Evolutionary conservation across 495 filamentous ascomycete species (phyloP).

Genomic region (Lasiosphaeria miniovina): DNA sequence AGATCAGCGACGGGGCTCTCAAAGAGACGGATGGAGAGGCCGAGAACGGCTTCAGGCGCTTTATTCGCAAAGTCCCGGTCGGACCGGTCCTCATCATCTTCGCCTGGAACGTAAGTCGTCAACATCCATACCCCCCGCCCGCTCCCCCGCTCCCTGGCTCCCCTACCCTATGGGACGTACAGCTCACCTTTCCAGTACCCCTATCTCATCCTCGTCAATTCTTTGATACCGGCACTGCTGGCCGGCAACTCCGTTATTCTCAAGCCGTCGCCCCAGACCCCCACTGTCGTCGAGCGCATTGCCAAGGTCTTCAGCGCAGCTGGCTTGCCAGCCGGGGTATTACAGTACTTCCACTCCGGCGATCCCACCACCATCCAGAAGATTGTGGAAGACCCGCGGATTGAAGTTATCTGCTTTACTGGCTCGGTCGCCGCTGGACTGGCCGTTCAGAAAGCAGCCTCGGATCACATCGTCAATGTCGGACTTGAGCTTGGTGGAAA

Average conservation of each 20-base stretch:
- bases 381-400: conserved; percentile 67
- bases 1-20: conserved; percentile 70
- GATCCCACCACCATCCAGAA: conserved; percentile 66
- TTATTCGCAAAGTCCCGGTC: conserved; percentile 80
- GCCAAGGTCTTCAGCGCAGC: conserved; percentile 70
- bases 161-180: not conserved
- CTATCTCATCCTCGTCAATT: conserved; percentile 87
- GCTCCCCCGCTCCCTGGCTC: not conserved
- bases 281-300: conserved; percentile 81
- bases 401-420: conserved; percentile 82
- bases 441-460: conserved; percentile 77
- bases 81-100: conserved; percentile 85
- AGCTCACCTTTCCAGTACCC: conserved; percentile 63
- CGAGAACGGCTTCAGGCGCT: conserved; percentile 83
- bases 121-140: not conserved
- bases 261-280: conserved; percentile 92
- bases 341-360: conserved; percentile 88
- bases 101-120: conserved; percentile 80
- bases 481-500: conserved; percentile 90
- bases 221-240: conserved; percentile 80
- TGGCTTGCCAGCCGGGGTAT: conserved; percentile 72
- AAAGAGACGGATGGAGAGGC: conserved; percentile 72
- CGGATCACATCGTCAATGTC: conserved; percentile 75
- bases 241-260: conserved; percentile 86
- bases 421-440: conserved; percentile 88